phyloP scores from a whole-genome alignment of 148 eudicot genomes.

The Oxyria digyna region DNA sequence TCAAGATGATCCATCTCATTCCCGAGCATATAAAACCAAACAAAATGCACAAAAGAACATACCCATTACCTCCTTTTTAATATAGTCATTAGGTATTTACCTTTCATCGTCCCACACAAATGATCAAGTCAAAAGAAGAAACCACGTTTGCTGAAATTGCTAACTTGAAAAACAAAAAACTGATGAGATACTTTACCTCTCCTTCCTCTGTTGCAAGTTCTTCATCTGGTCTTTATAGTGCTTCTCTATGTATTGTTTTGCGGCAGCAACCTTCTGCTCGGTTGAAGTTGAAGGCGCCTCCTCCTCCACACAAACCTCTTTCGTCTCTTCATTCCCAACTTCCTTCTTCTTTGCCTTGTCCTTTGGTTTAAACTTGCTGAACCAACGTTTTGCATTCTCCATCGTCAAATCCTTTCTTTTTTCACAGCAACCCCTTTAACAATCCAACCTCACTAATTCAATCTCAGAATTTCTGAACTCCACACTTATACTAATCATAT shows the following conservation, averaged over 20 bases:
- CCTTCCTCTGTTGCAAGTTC: slow-evolving; percentile 76
- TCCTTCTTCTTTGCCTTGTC: slow-evolving; percentile 56
- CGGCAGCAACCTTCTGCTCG: slow-evolving; percentile 92
- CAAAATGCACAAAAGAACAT: no score
- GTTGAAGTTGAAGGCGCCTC: slow-evolving; percentile 82
- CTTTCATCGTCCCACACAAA: no score
- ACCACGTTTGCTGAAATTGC: no score
- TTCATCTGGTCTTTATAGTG: slow-evolving; percentile 98
- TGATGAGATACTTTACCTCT: slow-evolving; percentile 51
- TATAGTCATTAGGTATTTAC: background rate
- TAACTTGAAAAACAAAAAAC: no score
- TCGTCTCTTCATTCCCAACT: slow-evolving; percentile 47
- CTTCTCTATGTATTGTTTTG: slow-evolving; percentile 94
- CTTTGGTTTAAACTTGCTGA: slow-evolving; percentile 38
- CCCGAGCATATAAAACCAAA: background rate
- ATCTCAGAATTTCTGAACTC: background rate
- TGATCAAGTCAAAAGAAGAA: no score
- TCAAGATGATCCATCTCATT: background rate
- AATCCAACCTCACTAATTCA: background rate
- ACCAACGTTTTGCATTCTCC: slow-evolving; percentile 67
- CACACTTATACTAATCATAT: background rate
- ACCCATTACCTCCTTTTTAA: no score
- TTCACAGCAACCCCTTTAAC: background rate
- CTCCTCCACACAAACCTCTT: slow-evolving; percentile 36
- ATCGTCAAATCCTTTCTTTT: slow-evolving; percentile 22